These are phyloP conservation scores for Penicillium freii DNA, from an alignment of 2,329 filamentous ascomycete species.

Conservation along the genomic window DNA sequence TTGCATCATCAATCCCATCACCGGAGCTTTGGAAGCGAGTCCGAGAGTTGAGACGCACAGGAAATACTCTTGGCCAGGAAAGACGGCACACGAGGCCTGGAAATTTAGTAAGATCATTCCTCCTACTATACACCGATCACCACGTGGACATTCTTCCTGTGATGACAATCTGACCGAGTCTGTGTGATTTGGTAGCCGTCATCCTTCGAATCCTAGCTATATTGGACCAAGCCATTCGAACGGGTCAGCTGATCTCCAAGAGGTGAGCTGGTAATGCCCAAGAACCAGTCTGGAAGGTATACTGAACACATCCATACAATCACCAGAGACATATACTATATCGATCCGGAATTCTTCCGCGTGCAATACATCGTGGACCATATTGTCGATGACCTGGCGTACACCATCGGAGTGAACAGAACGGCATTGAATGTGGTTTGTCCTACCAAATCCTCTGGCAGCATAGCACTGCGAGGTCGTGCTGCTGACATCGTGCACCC, in stretches of 20 bases:
- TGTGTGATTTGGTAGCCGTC: slow-evolving; percentile 45
- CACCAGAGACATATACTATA: slow-evolving; percentile 62
- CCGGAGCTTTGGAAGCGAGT: slow-evolving; percentile 28
- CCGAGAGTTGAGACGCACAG: slow-evolving; percentile 17
- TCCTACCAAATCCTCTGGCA: background rate
- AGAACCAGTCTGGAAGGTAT: background rate
- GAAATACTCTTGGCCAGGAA: slow-evolving; percentile 57
- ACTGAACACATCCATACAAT: background rate
- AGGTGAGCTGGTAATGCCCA: slow-evolving; percentile 41
- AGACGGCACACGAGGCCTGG: slow-evolving; percentile 56
- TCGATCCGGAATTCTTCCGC: slow-evolving; percentile 58
- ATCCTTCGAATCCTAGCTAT: slow-evolving; percentile 56
- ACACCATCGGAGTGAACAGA: slow-evolving; percentile 57
- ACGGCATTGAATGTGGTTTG: slow-evolving; percentile 57
- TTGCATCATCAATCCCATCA: slow-evolving; percentile 31
- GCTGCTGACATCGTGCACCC: background rate
- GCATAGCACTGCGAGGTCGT: background rate
- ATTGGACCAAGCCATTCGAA: slow-evolving; percentile 52
- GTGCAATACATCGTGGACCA: slow-evolving; percentile 58
- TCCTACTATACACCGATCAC: background rate
- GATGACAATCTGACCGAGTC: background rate
- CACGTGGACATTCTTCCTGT: too few species aligned
- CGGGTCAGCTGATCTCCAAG: slow-evolving; percentile 54
- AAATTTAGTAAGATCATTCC: slow-evolving; percentile 38
- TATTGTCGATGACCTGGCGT: slow-evolving; percentile 61